Evolutionary conservation across 192 early-diverging fungal genomes (phyloP).

Genomic region (Coemansia erecta): DNA sequence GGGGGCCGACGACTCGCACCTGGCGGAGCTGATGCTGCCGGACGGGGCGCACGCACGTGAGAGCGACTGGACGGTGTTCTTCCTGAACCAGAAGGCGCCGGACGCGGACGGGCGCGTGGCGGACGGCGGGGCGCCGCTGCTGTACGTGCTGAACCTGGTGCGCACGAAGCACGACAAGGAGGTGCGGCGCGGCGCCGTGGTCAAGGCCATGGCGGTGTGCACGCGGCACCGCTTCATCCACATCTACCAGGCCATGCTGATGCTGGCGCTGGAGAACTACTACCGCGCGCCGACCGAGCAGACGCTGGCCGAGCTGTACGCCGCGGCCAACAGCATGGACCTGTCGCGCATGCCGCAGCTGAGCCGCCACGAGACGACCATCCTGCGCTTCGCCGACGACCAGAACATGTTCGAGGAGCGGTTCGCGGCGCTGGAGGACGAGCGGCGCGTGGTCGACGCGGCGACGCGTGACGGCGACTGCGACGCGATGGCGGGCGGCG

Average conservation of each 20-base stretch:
- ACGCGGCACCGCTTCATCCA: conserved; percentile 88
- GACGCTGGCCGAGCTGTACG: conserved; percentile 75
- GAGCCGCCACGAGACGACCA: conserved; percentile 74
- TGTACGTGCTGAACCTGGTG: conserved; percentile 93
- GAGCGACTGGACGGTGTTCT: conserved; percentile 93
- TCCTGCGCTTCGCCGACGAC: conserved; percentile 79
- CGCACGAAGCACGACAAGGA: conserved; percentile 84
- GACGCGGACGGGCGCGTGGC: conserved; percentile 35
- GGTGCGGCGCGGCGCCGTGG: conserved; percentile 81
- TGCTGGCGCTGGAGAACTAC: conserved; percentile 90
- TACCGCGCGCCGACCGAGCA: conserved; percentile 72
- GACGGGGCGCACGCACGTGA: conserved; percentile 92
- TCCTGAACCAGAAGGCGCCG: conserved; percentile 71
- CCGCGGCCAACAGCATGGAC: conserved; percentile 84
- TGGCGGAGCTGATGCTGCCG: conserved; percentile 96
- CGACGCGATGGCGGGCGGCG: conserved; percentile 37
- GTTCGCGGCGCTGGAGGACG: conserved; percentile 54
- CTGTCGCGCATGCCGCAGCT: conserved; percentile 75
- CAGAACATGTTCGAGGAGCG: conserved; percentile 84
- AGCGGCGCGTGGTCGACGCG: conserved; percentile 22
- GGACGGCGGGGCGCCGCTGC: conserved; percentile 60
- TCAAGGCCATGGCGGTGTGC: conserved; percentile 93
- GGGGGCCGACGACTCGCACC: conserved; percentile 75
- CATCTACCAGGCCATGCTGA: conserved; percentile 87
- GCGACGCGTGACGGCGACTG: conserved; percentile 31